Conservation (phyloP, 139 green algal genomes). For the Chlamydomonas sp. region DNA sequence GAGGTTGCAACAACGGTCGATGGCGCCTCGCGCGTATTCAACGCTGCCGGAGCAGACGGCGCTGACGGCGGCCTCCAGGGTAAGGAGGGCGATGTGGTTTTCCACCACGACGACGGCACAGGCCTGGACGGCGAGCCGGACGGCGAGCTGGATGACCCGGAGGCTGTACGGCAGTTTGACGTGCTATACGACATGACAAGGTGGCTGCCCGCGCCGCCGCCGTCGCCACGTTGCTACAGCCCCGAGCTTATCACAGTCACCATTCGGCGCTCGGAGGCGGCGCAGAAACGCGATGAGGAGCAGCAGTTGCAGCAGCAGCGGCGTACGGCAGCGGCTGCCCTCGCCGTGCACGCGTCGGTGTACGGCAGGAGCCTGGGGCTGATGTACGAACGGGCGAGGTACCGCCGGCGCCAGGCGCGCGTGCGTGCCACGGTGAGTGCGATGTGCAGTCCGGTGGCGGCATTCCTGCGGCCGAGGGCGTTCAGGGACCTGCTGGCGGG, state of each 20-base stretch:
- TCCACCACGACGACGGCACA: neutral
- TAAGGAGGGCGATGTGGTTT: no score
- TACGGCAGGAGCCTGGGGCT: neutral
- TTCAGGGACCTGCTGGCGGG: neutral
- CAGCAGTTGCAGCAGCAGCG: neutral
- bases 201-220: neutral
- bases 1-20: no score
- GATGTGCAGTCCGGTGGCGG: neutral
- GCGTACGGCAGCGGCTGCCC: neutral
- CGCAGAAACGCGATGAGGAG: slow-evolving; percentile 1
- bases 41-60: no score
- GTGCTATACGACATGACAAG: slow-evolving; percentile 38
- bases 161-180: slow-evolving; percentile 6
- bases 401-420: slow-evolving; percentile 12
- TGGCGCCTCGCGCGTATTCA: no score
- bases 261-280: slow-evolving; percentile 22
- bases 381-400: slow-evolving; percentile 1
- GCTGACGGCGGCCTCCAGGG: neutral
- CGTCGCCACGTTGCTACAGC: slow-evolving; percentile 15
- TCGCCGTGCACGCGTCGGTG: neutral
- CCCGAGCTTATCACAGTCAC: slow-evolving; percentile 2
- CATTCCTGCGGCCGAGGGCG: neutral
- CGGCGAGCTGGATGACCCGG: neutral
- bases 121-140: neutral
- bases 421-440: neutral